Evolutionary conservation across 768 basidiomycete genomes (phyloP).

Genomic region (Cytidiella melzeri): DNA sequence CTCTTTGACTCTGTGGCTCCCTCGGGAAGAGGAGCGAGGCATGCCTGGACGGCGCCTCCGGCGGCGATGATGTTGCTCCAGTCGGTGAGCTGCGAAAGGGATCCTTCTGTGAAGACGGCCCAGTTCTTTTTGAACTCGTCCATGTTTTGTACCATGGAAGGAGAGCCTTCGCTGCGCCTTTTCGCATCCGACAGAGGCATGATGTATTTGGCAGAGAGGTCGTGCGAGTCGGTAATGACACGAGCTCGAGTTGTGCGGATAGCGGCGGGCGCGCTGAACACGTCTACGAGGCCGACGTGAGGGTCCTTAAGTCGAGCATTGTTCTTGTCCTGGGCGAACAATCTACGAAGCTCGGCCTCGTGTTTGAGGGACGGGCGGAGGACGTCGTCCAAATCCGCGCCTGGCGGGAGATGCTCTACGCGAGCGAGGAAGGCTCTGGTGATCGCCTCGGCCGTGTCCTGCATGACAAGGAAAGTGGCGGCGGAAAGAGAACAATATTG

Average conservation of each 20-base stretch:
- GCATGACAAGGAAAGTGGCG: no score
- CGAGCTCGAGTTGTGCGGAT: slow-evolving; percentile 48
- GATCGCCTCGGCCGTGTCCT: no score
- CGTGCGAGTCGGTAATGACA: slow-evolving; percentile 37
- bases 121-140: slow-evolving; percentile 63
- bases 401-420: slow-evolving; percentile 19
- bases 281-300: slow-evolving; percentile 53
- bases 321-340: slow-evolving; percentile 48
- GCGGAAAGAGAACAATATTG: no score
- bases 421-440: slow-evolving; percentile 25
- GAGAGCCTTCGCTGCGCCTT: slow-evolving; percentile 44
- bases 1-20: slow-evolving; percentile 47
- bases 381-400: slow-evolving; percentile 28
- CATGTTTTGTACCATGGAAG: slow-evolving; percentile 41
- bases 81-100: slow-evolving; percentile 49
- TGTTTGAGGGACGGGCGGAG: slow-evolving; percentile 53
- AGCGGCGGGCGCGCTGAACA: slow-evolving; percentile 44
- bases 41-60: slow-evolving; percentile 55
- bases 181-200: slow-evolving; percentile 42
- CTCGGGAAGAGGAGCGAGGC: slow-evolving; percentile 45
- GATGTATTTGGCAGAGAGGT: slow-evolving; percentile 42
- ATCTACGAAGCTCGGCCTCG: slow-evolving; percentile 47
- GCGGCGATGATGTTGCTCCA: slow-evolving; percentile 63
- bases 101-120: slow-evolving; percentile 56
- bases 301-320: slow-evolving; percentile 40